Evolutionary conservation across 306 rosid genomes (phyloP).

Genomic region (Hippophae rhamnoides): DNA sequence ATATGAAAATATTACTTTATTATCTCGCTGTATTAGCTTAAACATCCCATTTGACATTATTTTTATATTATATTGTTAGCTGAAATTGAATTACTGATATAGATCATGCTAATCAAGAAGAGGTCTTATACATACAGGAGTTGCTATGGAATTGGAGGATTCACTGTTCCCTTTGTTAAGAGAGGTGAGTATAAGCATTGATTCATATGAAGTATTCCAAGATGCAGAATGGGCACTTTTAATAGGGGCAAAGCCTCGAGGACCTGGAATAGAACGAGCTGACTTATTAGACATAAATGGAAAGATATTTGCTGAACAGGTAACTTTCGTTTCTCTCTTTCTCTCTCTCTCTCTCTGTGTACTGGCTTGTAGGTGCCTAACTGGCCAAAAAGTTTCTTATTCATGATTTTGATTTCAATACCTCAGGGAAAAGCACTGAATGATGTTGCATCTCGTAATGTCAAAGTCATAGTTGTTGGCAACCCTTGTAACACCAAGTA

Average conservation of each 20-base stretch:
- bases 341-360: conserved; percentile 11
- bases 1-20: background rate
- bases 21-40: background rate
- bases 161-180: conserved; percentile 80
- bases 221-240: conserved; percentile 91
- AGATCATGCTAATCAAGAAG: background rate
- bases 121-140: conserved; percentile 42
- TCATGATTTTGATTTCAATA: background rate
- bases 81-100: background rate
- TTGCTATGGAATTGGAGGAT: conserved; percentile 98
- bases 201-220: conserved; percentile 92
- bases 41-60: background rate
- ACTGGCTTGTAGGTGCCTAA: background rate
- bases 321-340: conserved; percentile 15
- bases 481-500: conserved; percentile 98
- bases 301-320: conserved; percentile 81
- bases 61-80: background rate
- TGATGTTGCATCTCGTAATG: conserved; percentile 77
- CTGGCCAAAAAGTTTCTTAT: conserved; percentile 14
- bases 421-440: conserved; percentile 80
- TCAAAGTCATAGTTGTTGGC: conserved; percentile 88
- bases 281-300: conserved; percentile 80
- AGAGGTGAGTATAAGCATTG: conserved; percentile 78
- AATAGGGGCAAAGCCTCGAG: conserved; percentile 98
- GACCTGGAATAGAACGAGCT: conserved; percentile 97